phyloP scores from a whole-genome alignment of 805 yeast genomes.

The Grigorovia transvaalensis region DNA sequence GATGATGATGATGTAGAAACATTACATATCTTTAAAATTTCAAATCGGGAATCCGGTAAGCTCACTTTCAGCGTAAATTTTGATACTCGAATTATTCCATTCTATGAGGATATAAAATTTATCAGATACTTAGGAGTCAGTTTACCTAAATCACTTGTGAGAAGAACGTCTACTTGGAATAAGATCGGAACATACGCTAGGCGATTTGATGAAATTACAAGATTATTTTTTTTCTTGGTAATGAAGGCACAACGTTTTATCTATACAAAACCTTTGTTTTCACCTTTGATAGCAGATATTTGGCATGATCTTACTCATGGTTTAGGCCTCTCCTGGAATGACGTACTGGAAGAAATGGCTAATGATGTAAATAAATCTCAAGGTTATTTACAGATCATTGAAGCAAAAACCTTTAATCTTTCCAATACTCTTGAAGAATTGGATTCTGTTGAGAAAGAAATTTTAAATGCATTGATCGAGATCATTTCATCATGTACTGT shows the following conservation, averaged over 20 bases:
- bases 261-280: neutral
- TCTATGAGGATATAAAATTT: conserved; percentile 46
- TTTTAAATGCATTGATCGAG: neutral
- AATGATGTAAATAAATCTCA: neutral
- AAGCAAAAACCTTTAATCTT: neutral
- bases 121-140: conserved; percentile 18
- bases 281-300: neutral
- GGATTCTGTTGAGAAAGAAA: neutral
- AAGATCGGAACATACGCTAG: neutral
- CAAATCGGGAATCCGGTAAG: conserved; percentile 15
- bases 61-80: conserved; percentile 40
- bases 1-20: conserved; percentile 13
- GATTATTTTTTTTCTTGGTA: neutral
- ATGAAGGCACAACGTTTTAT: neutral
- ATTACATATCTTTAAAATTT: conserved; percentile 34
- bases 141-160: neutral
- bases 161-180: neutral
- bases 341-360: neutral
- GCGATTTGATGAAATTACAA: neutral
- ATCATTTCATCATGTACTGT: neutral
- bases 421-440: neutral
- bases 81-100: conserved; percentile 32
- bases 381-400: neutral
- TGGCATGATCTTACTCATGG: neutral
- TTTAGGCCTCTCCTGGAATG: neutral